Percentiles rank a stretch among this genome's conserved stretches.
Evolutionary conservation across 495 filamentous ascomycete species (phyloP).

Genomic region (Chaetomium cochliodes): DNA sequence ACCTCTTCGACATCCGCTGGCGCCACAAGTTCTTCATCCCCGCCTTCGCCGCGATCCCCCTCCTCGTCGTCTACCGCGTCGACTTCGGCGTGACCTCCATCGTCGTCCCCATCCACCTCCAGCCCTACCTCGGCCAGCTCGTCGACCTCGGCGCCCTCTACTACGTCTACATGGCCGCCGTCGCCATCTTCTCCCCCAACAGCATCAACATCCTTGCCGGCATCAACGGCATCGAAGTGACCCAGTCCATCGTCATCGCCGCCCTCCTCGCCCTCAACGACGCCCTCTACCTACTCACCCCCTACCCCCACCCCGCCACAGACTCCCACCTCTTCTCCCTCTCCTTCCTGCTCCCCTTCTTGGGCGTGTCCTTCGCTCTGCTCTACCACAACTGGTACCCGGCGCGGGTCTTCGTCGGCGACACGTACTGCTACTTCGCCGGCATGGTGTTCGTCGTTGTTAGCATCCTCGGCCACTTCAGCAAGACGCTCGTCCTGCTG

Average conservation of each 20-base stretch:
- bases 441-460: slow-evolving; percentile 99
- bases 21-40: slow-evolving; percentile 98
- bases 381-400: slow-evolving; percentile 95
- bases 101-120: slow-evolving; percentile 80
- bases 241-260: slow-evolving; percentile 89
- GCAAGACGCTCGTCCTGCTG: slow-evolving; percentile 88
- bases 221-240: slow-evolving; percentile 95
- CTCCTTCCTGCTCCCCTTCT: slow-evolving; percentile 89
- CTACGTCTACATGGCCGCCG: slow-evolving; percentile 92
- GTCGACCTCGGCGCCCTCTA: slow-evolving; percentile 87
- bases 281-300: slow-evolving; percentile 70
- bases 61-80: slow-evolving; percentile 96
- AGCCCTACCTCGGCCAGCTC: slow-evolving; percentile 75
- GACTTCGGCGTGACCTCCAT: slow-evolving; percentile 96
- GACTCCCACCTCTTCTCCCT: slow-evolving; percentile 95
- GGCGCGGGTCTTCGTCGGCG: slow-evolving; percentile 90
- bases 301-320: slow-evolving; percentile 86
- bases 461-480: slow-evolving; percentile 94
- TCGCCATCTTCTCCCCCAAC: slow-evolving; percentile 96
- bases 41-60: slow-evolving; percentile 86
- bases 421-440: slow-evolving; percentile 99
- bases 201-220: slow-evolving; percentile 98
- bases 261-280: slow-evolving; percentile 82
- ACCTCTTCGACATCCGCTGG: slow-evolving; percentile 98
- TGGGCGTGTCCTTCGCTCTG: slow-evolving; percentile 86